These are phyloP conservation scores for Linum trigynum DNA, from an alignment of 345 rosid genomes.

Conservation along the genomic window DNA sequence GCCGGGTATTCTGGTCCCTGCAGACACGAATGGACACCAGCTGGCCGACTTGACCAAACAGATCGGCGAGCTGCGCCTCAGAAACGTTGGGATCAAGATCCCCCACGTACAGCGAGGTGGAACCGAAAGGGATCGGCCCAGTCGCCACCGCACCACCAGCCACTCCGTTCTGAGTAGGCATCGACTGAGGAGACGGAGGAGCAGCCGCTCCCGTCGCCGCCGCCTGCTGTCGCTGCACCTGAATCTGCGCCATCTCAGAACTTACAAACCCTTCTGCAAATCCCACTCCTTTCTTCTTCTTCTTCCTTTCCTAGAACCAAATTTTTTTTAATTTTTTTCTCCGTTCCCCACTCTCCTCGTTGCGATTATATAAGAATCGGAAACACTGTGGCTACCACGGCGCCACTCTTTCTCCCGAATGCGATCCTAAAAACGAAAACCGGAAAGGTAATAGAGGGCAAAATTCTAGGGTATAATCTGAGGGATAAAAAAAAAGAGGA, in stretches of 20 bases:
- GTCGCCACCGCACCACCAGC: conserved; percentile 10
- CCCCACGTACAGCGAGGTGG: conserved; percentile 17
- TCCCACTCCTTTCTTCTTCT: conserved; percentile 10
- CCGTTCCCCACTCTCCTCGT: conserved; percentile 18
- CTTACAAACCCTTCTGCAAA: conserved; percentile 12
- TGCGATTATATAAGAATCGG: neutral
- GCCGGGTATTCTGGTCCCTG: conserved; percentile 1
- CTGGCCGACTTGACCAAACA: conserved; percentile 6
- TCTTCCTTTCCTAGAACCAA: neutral
- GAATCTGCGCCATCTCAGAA: conserved; percentile 22
- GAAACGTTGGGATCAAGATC: conserved; percentile 19
- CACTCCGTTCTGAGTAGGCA: conserved; percentile 12
- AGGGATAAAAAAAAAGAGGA: conserved; percentile 11
- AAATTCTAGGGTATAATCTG: neutral
- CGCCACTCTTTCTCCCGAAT: neutral
- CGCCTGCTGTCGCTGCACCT: conserved; percentile 30
- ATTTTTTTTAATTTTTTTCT: neutral
- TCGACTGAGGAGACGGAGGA: neutral
- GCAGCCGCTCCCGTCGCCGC: conserved; percentile 19
- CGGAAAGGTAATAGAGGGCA: neutral
- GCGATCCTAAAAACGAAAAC: conserved; percentile 1
- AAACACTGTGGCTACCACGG: neutral
- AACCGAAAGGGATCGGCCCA: conserved; percentile 9
- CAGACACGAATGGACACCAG: conserved; percentile 5
- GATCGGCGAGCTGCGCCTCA: conserved; percentile 12